Base-by-base conservation (phyloP, 306 rosid genomes). In the Cicer cuneatum region DNA sequence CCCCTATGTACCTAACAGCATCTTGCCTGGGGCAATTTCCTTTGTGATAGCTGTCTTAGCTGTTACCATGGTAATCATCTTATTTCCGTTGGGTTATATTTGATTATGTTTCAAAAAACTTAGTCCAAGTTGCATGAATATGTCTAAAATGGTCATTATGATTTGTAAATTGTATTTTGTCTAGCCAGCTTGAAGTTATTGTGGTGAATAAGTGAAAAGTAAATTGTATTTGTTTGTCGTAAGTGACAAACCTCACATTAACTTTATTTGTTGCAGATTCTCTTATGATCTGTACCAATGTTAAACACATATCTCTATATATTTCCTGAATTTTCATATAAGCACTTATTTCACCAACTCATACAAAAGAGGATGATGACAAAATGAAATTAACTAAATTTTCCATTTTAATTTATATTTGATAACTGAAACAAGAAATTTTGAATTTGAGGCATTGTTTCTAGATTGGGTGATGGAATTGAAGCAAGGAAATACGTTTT, bases 1-100 rank as follows among this genome's bases (percentile, higher is more conserved):
- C 47, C 98, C 97, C 1, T 88, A 79, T 75, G 41, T 94, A 79
- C 97, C 98, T 35, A 88, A 85, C 83, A 89, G 90, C 76, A 82
- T 91, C 80, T 73, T 94, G 71, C 98, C 97, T 21, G 98, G 98
- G 51, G 82, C 78, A 14, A 14, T 65, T 48, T 79, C 98, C 59
- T 88, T 88, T 80, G 83, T 85, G 14, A 14, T 85, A 14, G 98
- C 96, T 62, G 51, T 81, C 70, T 63, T 75, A 74, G 78, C 84
- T 46, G 84, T 81, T 70, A 70, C 81, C 73, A 63, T 81, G 84
- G 84, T 81, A 75, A 81, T 81, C 81, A 69, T 43, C 81, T 43
- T 75, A 63, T 54, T 62, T 54, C 57, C 63, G 53, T 75, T 60
- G 68, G 42, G 14, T 74, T 56, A 38, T 56, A 15, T 76, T 47